Base-by-base conservation (phyloP, 345 rosid genomes). In the Nephelium lappaceum region DNA sequence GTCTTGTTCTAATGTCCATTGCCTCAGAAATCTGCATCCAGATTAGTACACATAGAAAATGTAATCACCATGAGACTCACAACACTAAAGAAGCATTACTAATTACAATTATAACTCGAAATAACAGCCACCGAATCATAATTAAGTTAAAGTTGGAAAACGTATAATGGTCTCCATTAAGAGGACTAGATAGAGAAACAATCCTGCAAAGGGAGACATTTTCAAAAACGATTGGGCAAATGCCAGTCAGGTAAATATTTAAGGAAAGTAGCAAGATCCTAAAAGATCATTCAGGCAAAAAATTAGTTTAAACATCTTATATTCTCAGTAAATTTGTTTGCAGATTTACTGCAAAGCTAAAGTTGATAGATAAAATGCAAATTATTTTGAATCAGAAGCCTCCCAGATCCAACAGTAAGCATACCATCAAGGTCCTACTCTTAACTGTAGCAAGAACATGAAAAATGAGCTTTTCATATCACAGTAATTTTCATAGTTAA, bases 1-100 rank as follows among this genome's bases (percentile, higher is more conserved):
- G 92, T 79, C 99, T 88, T 78, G 98, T 96, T 79, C 99, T 88
- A 81, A 93, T 89, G 85, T 96, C 99, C 98, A 96, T 93, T 78
- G 87, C 92, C 87, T 96, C 99, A 41, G 98, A 90, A 81, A 96
- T 89, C 99, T 96, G 85, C 74, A 83, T 53, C 69, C 69, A 11
- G 51, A 76, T 63, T 76, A 55, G 77, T 67, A 75, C 62, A 3
- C 15, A 75, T 49, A 27, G 42, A 51, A 79, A 80, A 61, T 67
- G 57, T 71, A 72, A 71, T 21, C 64, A 68, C 67, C 16, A 78
- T 43, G 31, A 71, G 67, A 53, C 18, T 42, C 38, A n/a, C 67
- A 57, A 21, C 70, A 64, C 19, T n/a, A 67, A 51, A 75, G 21
- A 60, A 58, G 6, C 39, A 69, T 16, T n/a, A 19, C 45, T 39